Base-by-base conservation (phyloP, 768 basidiomycete genomes). In the Termitomyces bulborhizus region DNA sequence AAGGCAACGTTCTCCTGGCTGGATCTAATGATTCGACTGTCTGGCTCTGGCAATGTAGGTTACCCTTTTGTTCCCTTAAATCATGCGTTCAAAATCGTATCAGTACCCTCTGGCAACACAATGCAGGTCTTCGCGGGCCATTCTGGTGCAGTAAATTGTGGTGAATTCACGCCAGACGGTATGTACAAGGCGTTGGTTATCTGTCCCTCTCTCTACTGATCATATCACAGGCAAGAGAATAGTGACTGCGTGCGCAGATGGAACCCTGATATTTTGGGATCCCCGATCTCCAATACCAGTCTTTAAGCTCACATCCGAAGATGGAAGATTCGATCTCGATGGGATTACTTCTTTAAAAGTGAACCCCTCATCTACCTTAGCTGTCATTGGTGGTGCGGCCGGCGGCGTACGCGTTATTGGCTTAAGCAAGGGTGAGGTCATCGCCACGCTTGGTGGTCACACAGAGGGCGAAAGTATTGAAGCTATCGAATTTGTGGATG, bases 61-160 rank as follows among this genome's bases (percentile, higher is more conserved):
- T n/a, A 18, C 46, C 18, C 26, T 41, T 21, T 39, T 21, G 34
- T 29, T 51, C 59, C 15, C 36, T 2, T 50, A 4, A 40, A 21
- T 29, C 24, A 29, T 29, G 46, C 55, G 31, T 53, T 52, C 45
- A 48, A 1, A 24, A 37, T 16, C 27, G 29, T 7, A n/a, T 8
- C 67, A 98, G 96, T 99, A 29, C 97, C 97, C 2, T 90, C 88
- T 6, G 97, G 97, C 42, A 89, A 83, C 60, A 95, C 87, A 50
- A 95, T 99, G 89, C 90, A 94, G 65, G 95, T 98, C 7, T 92
- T 98, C 62, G 88, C 91, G 1, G 93, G 93, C 0, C 97, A 99
- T 70, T 84, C 83, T 0, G 83, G 87, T 5, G 71, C 93, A 5
- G 86, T 93, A 4, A 86, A 90, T 46, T 88, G 88, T 57, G 95